Conservation (phyloP, 345 rosid genomes). For the Bruguiera gymnorhiza region DNA sequence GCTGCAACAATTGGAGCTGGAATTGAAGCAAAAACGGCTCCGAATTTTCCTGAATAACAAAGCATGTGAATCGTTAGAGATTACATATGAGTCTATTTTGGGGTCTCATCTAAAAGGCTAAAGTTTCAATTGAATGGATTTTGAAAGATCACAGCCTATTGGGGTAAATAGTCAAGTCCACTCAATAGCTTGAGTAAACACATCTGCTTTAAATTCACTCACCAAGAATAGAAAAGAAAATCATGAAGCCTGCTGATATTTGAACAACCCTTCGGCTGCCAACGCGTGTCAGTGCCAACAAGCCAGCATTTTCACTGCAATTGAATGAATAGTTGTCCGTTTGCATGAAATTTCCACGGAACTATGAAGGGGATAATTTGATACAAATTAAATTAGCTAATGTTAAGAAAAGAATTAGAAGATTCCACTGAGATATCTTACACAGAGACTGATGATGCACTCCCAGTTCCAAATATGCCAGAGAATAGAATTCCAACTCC, state of each 20-base stretch:
- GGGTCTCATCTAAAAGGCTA: too few species aligned
- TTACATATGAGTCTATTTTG: too few species aligned
- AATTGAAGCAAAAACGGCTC: constrained; percentile 36
- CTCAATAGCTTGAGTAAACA: not conserved
- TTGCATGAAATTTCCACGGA: not conserved
- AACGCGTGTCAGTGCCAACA: constrained; percentile 79
- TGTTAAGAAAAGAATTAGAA: not conserved
- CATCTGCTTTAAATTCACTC: constrained; percentile 17
- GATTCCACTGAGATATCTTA: constrained; percentile 38
- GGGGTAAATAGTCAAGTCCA: too few species aligned
- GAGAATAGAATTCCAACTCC: constrained; percentile 89
- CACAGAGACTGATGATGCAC: constrained; percentile 84
- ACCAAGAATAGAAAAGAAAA: constrained; percentile 91
- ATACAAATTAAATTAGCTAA: not conserved
- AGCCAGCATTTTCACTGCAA: constrained; percentile 83
- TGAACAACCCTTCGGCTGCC: constrained; percentile 96
- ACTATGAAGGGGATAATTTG: not conserved
- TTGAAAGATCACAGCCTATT: too few species aligned
- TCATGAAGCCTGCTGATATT: constrained; percentile 91
- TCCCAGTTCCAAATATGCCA: constrained; percentile 94
- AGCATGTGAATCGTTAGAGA: not conserved
- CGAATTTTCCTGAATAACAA: constrained; percentile 30
- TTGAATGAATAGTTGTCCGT: constrained; percentile 5
- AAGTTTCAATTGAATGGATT: too few species aligned
- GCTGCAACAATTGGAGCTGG: constrained; percentile 37